Evolutionary conservation across 805 yeast species (phyloP).

Genomic region (Zygoascus biomembranicola): DNA sequence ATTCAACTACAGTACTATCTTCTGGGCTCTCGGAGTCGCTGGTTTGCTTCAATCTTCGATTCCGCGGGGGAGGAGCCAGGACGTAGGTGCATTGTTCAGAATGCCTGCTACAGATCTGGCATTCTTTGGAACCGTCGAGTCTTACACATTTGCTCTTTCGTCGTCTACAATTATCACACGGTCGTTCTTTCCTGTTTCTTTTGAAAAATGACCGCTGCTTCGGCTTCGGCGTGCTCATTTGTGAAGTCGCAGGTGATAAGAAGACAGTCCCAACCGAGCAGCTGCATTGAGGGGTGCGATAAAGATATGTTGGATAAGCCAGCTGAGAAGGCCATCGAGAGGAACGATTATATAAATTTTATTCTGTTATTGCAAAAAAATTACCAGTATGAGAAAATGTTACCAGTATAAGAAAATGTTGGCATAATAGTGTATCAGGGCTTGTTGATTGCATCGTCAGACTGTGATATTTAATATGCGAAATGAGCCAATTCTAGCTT

Average conservation of each 20-base stretch:
- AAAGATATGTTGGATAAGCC: too few relatives aligned
- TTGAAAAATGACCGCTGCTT: constrained; percentile 16
- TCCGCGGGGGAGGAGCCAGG: constrained; percentile 7
- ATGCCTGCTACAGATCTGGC: constrained; percentile 28
- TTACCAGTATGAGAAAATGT: too few relatives aligned
- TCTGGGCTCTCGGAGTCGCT: neutral
- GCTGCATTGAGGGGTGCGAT: too few relatives aligned
- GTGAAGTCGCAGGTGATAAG: neutral
- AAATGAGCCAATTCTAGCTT: too few relatives aligned
- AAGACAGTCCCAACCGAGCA: too few relatives aligned
- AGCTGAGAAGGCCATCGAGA: too few relatives aligned
- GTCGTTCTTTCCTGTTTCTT: constrained; percentile 25
- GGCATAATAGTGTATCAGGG: too few relatives aligned
- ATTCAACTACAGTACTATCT: neutral
- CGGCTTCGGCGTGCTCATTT: neutral
- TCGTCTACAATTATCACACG: constrained; percentile 33
- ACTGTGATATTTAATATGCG: too few relatives aligned
- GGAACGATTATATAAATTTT: too few relatives aligned
- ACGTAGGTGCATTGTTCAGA: constrained; percentile 26
- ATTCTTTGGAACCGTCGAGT: constrained; percentile 17
- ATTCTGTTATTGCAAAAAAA: too few relatives aligned
- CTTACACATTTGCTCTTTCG: constrained; percentile 31
- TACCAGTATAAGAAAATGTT: too few relatives aligned
- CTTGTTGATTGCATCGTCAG: too few relatives aligned
- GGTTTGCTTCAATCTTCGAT: neutral